phyloP scores from a whole-genome alignment of 2,329 filamentous ascomycete genomes.

The Emydomyces testavorans region DNA sequence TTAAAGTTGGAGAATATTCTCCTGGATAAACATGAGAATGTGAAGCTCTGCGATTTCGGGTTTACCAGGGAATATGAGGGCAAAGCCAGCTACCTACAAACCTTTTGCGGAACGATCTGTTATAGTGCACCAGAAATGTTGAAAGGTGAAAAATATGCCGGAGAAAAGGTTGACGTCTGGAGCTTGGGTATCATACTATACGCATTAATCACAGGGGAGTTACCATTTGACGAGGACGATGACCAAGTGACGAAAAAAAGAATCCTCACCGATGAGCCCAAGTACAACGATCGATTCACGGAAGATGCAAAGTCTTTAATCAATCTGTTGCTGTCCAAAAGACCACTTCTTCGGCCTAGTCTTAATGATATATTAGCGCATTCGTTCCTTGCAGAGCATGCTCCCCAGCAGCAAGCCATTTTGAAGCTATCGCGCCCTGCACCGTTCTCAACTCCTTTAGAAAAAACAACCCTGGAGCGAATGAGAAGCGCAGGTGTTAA shows the following conservation, averaged over 20 bases:
- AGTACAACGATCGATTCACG: constrained; percentile 69
- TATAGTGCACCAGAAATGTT: constrained; percentile 98
- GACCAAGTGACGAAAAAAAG: constrained; percentile 73
- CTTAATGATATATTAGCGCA: constrained; percentile 77
- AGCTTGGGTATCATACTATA: constrained; percentile 88
- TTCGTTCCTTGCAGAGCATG: constrained; percentile 77
- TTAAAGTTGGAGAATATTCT: constrained; percentile 94
- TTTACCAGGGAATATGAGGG: constrained; percentile 97
- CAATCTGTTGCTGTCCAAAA: constrained; percentile 72
- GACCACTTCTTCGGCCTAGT: constrained; percentile 69
- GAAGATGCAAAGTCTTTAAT: constrained; percentile 67
- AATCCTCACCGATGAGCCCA: constrained; percentile 77
- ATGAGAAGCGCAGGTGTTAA: constrained; percentile 92
- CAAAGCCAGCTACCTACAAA: constrained; percentile 86
- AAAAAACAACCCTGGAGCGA: constrained; percentile 81
- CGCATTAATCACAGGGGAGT: constrained; percentile 64
- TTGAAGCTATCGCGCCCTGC: constrained; percentile 68
- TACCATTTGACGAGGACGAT: constrained; percentile 94
- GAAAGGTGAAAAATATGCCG: constrained; percentile 94
- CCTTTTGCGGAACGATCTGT: constrained; percentile 94
- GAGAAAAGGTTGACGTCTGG: constrained; percentile 97
- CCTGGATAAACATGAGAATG: constrained; percentile 90
- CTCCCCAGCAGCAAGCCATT: constrained; percentile 78
- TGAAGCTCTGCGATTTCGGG: constrained; percentile 95
- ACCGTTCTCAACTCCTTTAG: constrained; percentile 72